Evolutionary conservation across 225 moss, liverwort and hornwort genomes (phyloP).

Genomic region (Sphagnum tenellum): DNA sequence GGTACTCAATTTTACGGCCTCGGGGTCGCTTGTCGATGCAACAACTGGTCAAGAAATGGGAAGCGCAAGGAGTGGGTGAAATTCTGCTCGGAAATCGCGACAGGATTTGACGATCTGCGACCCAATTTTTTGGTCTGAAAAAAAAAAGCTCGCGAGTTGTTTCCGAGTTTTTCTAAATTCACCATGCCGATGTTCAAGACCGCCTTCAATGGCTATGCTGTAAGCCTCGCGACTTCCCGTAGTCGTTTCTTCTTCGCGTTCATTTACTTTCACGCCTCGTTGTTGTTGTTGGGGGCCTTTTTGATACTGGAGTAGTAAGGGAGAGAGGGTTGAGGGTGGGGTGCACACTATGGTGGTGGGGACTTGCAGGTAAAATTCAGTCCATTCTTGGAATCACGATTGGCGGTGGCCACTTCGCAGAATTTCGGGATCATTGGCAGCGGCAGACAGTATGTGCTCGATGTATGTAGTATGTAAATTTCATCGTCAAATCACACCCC

Average conservation of each 20-base stretch:
- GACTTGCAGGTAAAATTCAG: slow-evolving; percentile 70
- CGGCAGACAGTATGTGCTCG: slow-evolving; percentile 87
- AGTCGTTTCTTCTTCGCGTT: no score
- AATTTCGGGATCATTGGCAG: slow-evolving; percentile 96
- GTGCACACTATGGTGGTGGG: not conserved
- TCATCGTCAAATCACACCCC: no score
- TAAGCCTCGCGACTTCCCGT: slow-evolving; percentile 6
- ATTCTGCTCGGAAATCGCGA: no score
- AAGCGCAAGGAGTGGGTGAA: no score
- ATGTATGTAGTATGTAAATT: slow-evolving; percentile 22
- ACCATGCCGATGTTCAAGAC: slow-evolving; percentile 89
- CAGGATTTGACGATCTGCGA: no score
- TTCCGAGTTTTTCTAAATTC: not conserved
- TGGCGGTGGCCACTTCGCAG: slow-evolving; percentile 91
- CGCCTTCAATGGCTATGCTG: slow-evolving; percentile 88
- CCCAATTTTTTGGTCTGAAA: no score
- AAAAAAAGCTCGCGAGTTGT: no score
- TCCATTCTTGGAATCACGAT: slow-evolving; percentile 78
- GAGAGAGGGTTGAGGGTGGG: not conserved
- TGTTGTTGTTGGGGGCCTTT: no score
- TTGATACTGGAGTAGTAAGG: not conserved
- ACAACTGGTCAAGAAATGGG: no score
- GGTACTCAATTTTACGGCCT: no score
- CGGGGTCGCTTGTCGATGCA: no score
- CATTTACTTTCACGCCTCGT: no score